phyloP scores from a whole-genome alignment of 2,329 filamentous ascomycete species.

The Diplodia intermedia region DNA sequence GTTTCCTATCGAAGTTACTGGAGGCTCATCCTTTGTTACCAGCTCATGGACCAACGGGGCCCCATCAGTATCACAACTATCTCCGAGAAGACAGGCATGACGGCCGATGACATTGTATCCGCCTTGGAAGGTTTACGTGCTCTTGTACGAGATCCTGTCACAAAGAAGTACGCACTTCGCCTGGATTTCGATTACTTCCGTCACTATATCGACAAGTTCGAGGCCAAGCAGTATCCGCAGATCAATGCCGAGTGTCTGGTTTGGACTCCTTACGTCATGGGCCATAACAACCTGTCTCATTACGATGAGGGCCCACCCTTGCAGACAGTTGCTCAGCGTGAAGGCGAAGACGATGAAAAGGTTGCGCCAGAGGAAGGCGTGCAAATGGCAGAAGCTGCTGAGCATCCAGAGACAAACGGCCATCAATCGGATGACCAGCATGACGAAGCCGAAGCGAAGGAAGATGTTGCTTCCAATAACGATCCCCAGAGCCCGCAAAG shows the following conservation, averaged over 20 bases:
- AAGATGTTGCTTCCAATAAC: neutral
- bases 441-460: slow-evolving; percentile 5
- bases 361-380: slow-evolving; percentile 54
- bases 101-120: slow-evolving; percentile 93
- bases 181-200: slow-evolving; percentile 85
- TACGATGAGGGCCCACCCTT: slow-evolving; percentile 83
- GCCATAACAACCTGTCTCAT: slow-evolving; percentile 78
- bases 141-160: slow-evolving; percentile 86
- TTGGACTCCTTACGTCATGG: slow-evolving; percentile 98
- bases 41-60: slow-evolving; percentile 70
- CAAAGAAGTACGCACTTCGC: slow-evolving; percentile 86
- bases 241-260: slow-evolving; percentile 81
- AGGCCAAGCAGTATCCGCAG: slow-evolving; percentile 84
- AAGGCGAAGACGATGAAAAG: slow-evolving; percentile 66
- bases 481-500: slow-evolving; percentile 19
- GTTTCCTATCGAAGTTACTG: slow-evolving; percentile 98
- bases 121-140: slow-evolving; percentile 89
- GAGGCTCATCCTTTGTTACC: slow-evolving; percentile 85
- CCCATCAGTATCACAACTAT: slow-evolving; percentile 68
- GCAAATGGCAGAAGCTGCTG: slow-evolving; percentile 42
- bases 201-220: slow-evolving; percentile 87
- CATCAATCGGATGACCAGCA: slow-evolving; percentile 20
- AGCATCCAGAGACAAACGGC: slow-evolving; percentile 19
- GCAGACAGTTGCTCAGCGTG: slow-evolving; percentile 85
- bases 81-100: slow-evolving; percentile 92